phyloP scores from a whole-genome alignment of 2,329 filamentous ascomycete genomes.

The Incumbomyces delicatus region DNA sequence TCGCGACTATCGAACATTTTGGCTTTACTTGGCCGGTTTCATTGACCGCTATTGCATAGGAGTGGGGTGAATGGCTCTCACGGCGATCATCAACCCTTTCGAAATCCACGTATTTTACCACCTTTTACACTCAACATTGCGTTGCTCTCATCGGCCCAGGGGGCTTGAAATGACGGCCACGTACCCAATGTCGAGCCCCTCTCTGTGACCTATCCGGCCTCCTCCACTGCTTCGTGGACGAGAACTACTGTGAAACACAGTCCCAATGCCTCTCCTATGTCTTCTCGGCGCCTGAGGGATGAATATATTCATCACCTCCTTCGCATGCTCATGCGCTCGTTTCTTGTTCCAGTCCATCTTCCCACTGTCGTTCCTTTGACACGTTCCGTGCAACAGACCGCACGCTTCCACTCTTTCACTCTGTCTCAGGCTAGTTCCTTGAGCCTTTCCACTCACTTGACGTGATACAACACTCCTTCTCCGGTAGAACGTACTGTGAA shows the following conservation, averaged over 20 bases:
- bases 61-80: background rate
- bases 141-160: background rate
- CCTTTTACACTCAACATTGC: background rate
- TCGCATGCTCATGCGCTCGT: constrained; percentile 10
- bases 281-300: background rate
- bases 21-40: constrained; percentile 5
- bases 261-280: constrained; percentile 2
- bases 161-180: constrained; percentile 3
- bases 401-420: constrained; percentile 19
- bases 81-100: background rate
- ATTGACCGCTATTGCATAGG: background rate
- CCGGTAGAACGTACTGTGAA: constrained; percentile 4
- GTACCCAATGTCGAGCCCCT: background rate
- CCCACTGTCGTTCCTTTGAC: constrained; percentile 19
- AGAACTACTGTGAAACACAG: constrained; percentile 5
- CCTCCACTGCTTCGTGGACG: background rate
- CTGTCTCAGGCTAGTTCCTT: constrained; percentile 20
- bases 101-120: background rate
- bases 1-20: background rate
- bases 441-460: constrained; percentile 15
- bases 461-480: constrained; percentile 14
- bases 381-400: constrained; percentile 23
- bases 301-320: constrained; percentile 16
- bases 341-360: constrained; percentile 15
- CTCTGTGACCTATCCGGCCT: no score